Base-by-base conservation (phyloP, 345 rosid species). In the Lepidium africanum region DNA sequence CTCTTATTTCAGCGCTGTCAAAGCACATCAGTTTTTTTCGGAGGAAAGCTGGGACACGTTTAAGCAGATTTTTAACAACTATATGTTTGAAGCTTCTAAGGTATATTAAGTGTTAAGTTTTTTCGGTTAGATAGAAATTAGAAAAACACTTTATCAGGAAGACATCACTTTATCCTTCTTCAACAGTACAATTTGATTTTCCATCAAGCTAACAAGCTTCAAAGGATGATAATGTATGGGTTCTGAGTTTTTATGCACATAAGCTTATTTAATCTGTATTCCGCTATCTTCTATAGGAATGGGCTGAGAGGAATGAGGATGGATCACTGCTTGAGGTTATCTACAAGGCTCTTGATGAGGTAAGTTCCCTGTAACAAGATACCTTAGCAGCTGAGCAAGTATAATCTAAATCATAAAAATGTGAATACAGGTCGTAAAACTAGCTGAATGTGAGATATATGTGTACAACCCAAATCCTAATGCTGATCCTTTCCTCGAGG, bases 331-430 rank as follows among this genome's bases (percentile, higher is more conserved):
- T 88, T 46, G 97, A 87, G 67, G 77, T 87, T 13, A 41, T 94
- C 59, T 86, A 83, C 82, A 79, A 83, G 83, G 96, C 96, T 73
- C 83, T 94, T 57, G 99, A 94, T 76, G 99, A 91, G 97, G 99
- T 91, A 69, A 75, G 75, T 56, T 49, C 54, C 23, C 12, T 66
- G 56, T 25, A 43, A 58, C 48, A 10, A 42, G 9, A 17, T 54
- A 43, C 40, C 14, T 40, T 36, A 33, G 13, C 43, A 49, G 45
- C 13, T 50, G 33, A 15, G 30, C 13, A 32, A 16, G 30, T 15
- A 16, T 62, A 7, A 71, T 54, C 11, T 76, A 57, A 77, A 41
- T 27, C 52, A 59, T 33, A 42, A 9, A 40, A 19, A 65, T 48
- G 52, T 53, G 27, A n/a, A 10, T 79, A 77, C 92, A 93, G 97